Conservation (phyloP, 768 basidiomycete species). For the Hericium alpestre region DNA sequence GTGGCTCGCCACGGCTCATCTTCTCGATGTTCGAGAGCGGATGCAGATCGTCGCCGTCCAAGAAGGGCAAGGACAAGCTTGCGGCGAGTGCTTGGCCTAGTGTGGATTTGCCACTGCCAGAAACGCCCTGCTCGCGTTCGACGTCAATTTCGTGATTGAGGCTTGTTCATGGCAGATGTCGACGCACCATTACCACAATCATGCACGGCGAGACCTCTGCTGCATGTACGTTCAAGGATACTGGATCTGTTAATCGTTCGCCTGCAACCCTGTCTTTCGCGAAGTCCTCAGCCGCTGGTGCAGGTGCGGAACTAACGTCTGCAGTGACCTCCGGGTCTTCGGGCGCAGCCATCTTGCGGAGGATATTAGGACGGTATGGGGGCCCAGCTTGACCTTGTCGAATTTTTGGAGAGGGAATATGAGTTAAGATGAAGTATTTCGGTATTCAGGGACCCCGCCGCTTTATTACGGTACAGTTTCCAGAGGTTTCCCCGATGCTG, state of each 20-base stretch:
- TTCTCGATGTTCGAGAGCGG: slow-evolving; percentile 74
- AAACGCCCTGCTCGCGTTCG: slow-evolving; percentile 46
- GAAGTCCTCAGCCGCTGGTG: neutral
- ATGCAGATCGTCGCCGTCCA: slow-evolving; percentile 87
- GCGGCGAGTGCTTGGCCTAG: slow-evolving; percentile 52
- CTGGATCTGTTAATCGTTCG: too few relatives aligned
- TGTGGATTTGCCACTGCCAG: slow-evolving; percentile 63
- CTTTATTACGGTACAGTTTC: too few relatives aligned
- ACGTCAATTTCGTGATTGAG: neutral
- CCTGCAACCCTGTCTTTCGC: neutral
- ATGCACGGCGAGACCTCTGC: neutral
- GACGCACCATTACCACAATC: neutral
- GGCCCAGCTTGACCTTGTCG: too few relatives aligned
- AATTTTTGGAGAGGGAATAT: too few relatives aligned
- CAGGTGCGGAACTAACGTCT: neutral
- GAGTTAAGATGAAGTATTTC: too few relatives aligned
- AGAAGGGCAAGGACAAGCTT: slow-evolving; percentile 55
- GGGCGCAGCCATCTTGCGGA: too few relatives aligned
- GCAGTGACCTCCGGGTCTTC: too few relatives aligned
- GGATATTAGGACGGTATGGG: too few relatives aligned
- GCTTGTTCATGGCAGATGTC: neutral
- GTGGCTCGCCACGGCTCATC: slow-evolving; percentile 67
- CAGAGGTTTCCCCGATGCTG: too few relatives aligned
- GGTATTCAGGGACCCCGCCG: too few relatives aligned
- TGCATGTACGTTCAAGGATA: too few relatives aligned